These are phyloP conservation scores for Globisporangium middletonii DNA, from an alignment of 352 stramenopile species.

Conservation along the genomic window DNA sequence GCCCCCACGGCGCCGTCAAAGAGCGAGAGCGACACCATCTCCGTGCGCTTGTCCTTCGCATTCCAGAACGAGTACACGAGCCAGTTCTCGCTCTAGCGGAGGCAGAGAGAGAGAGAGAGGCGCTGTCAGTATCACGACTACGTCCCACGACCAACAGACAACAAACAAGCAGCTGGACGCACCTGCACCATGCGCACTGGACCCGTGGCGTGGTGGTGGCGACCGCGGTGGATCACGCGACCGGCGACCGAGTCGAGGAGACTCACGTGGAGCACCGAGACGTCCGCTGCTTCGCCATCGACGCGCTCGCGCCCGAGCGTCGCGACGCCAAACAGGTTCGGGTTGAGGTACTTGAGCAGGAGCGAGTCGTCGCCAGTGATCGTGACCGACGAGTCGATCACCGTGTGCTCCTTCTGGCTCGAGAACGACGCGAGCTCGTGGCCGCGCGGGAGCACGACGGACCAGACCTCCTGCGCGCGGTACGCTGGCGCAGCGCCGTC, in stretches of 20 bases:
- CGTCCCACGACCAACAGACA: too few relatives aligned
- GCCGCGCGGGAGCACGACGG: conserved; percentile 55
- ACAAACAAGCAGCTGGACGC: conserved; percentile 9
- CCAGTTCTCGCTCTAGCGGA: conserved; percentile 91
- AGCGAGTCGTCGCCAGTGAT: conserved; percentile 94
- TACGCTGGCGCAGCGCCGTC: conserved; percentile 19
- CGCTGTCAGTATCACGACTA: too few relatives aligned
- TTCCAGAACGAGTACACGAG: conserved; percentile 97
- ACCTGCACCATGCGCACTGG: conserved; percentile 70
- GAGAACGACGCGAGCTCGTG: conserved; percentile 51
- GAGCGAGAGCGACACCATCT: conserved; percentile 83
- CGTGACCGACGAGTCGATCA: conserved; percentile 73
- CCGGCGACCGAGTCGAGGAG: conserved; percentile 94
- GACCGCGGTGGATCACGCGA: conserved; percentile 89
- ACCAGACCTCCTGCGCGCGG: conserved; percentile 53
- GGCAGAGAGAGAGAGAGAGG: not conserved
- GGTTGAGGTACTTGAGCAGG: conserved; percentile 97
- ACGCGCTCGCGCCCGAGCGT: conserved; percentile 62
- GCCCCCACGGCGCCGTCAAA: conserved; percentile 96
- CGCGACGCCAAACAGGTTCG: conserved; percentile 91
- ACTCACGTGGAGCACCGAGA: conserved; percentile 79
- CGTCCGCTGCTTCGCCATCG: conserved; percentile 22
- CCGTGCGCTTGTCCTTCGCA: conserved; percentile 77
- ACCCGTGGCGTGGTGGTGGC: conserved; percentile 71
- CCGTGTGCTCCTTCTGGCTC: conserved; percentile 48